Percentiles rank a stretch among this genome's conserved stretches.
Conservation (phyloP, 768 basidiomycete species). For the Fistulinella prunicolor region DNA sequence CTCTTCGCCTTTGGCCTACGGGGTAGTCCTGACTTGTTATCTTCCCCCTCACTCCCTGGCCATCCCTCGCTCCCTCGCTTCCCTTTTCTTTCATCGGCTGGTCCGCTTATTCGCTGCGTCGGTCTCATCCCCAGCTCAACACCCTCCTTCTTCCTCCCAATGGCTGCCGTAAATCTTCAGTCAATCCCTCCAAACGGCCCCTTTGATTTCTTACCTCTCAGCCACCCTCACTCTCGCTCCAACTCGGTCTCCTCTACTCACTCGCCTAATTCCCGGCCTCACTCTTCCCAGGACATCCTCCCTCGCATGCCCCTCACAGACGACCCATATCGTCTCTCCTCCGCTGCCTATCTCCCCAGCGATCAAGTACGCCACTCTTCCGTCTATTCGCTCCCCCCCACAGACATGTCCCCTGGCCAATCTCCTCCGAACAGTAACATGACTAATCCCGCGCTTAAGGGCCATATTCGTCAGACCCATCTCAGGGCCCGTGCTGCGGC, state of each 20-base stretch:
- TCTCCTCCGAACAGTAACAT: conserved; percentile 76
- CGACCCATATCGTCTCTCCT: conserved; percentile 68
- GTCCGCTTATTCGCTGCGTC: conserved; percentile 46
- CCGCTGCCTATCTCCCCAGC: conserved; percentile 41
- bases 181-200: conserved; percentile 64
- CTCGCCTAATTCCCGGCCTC: conserved; percentile 71
- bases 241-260: conserved; percentile 74
- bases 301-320: conserved; percentile 57
- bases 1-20: conserved; percentile 26
- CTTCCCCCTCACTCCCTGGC: neutral
- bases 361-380: conserved; percentile 48
- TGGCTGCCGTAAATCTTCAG: conserved; percentile 76
- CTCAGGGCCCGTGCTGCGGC: conserved; percentile 77
- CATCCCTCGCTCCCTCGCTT: conserved; percentile 1
- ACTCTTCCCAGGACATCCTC: conserved; percentile 69
- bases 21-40: conserved; percentile 21
- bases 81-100: conserved; percentile 43
- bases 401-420: conserved; percentile 48
- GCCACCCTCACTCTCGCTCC: conserved; percentile 69
- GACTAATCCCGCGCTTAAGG: conserved; percentile 73
- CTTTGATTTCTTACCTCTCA: conserved; percentile 67
- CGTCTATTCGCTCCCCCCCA: conserved; percentile 39
- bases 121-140: conserved; percentile 30
- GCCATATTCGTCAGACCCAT: conserved; percentile 71
- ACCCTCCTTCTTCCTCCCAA: conserved; percentile 41